Percentiles rank a stretch among this genome's conserved stretches.
These are phyloP conservation scores for Punctularia strigosozonata DNA, from an alignment of 768 basidiomycete species.

Conservation along the genomic window DNA sequence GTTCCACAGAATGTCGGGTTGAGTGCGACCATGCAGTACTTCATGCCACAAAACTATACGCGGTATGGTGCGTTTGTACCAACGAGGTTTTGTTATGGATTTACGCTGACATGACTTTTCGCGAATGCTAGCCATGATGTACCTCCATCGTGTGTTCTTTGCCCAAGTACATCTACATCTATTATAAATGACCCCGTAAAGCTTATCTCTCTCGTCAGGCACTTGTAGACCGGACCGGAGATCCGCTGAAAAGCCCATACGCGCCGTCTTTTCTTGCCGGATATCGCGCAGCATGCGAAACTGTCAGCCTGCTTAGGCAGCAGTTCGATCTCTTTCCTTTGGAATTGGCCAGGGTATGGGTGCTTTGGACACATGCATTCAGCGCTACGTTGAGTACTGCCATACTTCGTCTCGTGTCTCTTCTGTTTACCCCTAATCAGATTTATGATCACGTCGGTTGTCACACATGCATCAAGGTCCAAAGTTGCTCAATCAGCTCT, in stretches of 20 bases:
- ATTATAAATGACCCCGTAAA: too few species aligned
- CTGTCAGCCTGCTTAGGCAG: conserved; percentile 34
- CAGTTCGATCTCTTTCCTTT: conserved; percentile 41
- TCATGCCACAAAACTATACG: conserved; percentile 66
- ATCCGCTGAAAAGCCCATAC: conserved; percentile 60
- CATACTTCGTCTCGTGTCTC: not conserved
- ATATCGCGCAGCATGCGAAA: conserved; percentile 52
- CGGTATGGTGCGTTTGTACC: conserved; percentile 54
- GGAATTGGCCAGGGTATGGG: conserved; percentile 57
- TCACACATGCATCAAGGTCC: conserved; percentile 50
- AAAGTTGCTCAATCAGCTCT: conserved; percentile 65
- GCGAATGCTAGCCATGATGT: conserved; percentile 40
- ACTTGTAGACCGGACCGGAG: conserved; percentile 45
- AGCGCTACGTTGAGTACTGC: conserved; percentile 47
- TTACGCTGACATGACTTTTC: not conserved
- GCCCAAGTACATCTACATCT: too few species aligned
- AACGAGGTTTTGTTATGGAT: not conserved
- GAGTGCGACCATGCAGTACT: conserved; percentile 56
- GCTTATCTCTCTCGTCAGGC: too few species aligned
- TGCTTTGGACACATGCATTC: conserved; percentile 63
- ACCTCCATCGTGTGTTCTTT: conserved; percentile 69
- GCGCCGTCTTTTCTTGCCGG: conserved; percentile 59
- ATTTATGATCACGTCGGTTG: conserved; percentile 56
- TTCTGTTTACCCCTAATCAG: conserved; percentile 1
- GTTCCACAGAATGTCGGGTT: conserved; percentile 39